Evolutionary conservation across 495 filamentous ascomycete species (phyloP).

Genomic region (Penicillium samsonianum): DNA sequence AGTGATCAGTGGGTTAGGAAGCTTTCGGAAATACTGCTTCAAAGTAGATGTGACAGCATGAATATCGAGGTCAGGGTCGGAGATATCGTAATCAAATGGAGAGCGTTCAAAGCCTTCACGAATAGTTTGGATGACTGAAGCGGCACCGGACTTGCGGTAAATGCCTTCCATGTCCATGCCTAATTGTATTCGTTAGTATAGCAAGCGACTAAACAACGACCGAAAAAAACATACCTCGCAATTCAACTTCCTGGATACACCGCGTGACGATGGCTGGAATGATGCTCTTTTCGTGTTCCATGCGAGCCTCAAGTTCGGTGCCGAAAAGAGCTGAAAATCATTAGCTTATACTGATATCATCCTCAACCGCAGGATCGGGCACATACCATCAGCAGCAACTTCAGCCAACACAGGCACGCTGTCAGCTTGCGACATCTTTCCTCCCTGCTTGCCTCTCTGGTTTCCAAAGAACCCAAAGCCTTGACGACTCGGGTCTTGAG

Average conservation of each 20-base stretch:
- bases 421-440: conserved; percentile 55
- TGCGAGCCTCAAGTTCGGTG: conserved; percentile 81
- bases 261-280: conserved; percentile 89
- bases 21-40: conserved; percentile 96
- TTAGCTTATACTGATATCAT: conserved; percentile 15
- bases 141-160: conserved; percentile 95
- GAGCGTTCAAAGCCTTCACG: conserved; percentile 86
- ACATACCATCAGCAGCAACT: conserved; percentile 50
- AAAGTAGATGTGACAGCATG: conserved; percentile 93
- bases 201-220: neutral
- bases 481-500: conserved; percentile 58
- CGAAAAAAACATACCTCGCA: conserved; percentile 59
- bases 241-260: conserved; percentile 96
- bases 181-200: conserved; percentile 24
- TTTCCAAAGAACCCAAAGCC: conserved; percentile 76
- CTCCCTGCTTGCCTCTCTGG: conserved; percentile 50
- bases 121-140: conserved; percentile 80
- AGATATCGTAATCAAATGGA: conserved; percentile 76
- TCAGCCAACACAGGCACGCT: conserved; percentile 57
- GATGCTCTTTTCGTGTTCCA: conserved; percentile 84
- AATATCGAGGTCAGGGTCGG: conserved; percentile 90
- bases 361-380: neutral
- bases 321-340: conserved; percentile 69
- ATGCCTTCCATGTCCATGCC: conserved; percentile 99
- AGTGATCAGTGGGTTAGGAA: conserved; percentile 88